Base-by-base conservation (phyloP, 2,329 filamentous ascomycete genomes). In the Amauroascus verrucosus region DNA sequence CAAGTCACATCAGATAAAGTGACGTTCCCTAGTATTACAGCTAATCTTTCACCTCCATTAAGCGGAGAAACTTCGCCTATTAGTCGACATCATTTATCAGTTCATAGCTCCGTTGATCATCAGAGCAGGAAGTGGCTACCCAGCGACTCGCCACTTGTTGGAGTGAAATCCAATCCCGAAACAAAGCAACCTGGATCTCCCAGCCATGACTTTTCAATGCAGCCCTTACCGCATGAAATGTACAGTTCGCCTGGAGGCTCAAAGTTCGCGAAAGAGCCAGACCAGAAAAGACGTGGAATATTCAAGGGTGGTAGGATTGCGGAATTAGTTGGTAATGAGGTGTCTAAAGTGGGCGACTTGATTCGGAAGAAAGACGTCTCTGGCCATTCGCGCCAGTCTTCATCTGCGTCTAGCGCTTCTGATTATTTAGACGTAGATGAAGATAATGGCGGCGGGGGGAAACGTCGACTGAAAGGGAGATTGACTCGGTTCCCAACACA, bases 301-400 rank as follows among this genome's bases (percentile, higher is more conserved):
- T 85, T 95, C 69, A 91, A 88, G 69, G 84, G 83, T 2, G 80
- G 82, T 48, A 77, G 85, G 53, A 82, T 91, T 57, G 86, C 88
- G 56, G 85, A 81, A 28, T 77, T 88, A 28, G 79, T 94, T 2
- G 77, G 79, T n/a, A 76, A 75, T 56, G 82, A 84, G 61, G 76
- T 83, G 6, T 77, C 79, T 0, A 80, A 78, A 61, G 75, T 84
- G 32, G 78, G 80, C 14, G 80, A 81, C 48, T 73, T 79, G 41
- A 77, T 84, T 20, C 74, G 81, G 66, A 78, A 76, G 59, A 79
- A 77, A 61, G 81, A 84, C 30, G 63, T 68, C 20, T 66, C 63
- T 30, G 66, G 70, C 11, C 70, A 72, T 58, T 72, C 70, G 54
- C 65, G 64, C 41, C 66, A 65, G 58, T 71, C 63, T 46, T 73